These are phyloP conservation scores for Metarhizium rileyi DNA, from an alignment of 2,329 filamentous ascomycete species.

Conservation along the genomic window DNA sequence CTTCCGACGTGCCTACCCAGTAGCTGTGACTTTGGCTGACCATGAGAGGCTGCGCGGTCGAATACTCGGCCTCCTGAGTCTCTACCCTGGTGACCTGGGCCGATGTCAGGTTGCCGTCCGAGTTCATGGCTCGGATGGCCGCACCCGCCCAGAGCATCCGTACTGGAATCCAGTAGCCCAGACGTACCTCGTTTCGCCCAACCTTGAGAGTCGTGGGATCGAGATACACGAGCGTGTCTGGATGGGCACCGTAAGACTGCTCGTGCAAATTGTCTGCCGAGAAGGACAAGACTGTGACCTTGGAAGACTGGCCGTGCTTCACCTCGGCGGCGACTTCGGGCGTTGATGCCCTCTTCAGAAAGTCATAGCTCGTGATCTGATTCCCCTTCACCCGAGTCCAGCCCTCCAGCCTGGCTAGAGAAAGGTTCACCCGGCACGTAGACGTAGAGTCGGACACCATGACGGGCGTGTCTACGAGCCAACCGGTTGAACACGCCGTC, in stretches of 20 bases:
- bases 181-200: neutral
- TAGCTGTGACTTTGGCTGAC: neutral
- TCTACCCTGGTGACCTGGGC: neutral
- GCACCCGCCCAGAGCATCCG: neutral
- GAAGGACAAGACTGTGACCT: neutral
- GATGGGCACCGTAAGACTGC: neutral
- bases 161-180: neutral
- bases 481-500: neutral
- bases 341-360: neutral
- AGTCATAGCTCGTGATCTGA: neutral
- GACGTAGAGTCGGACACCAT: neutral
- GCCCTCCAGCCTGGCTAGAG: neutral
- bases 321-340: neutral
- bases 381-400: neutral
- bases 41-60: neutral
- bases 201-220: neutral
- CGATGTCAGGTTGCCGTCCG: neutral
- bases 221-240: neutral
- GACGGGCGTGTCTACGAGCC: neutral
- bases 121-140: neutral
- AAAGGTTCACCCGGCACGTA: neutral
- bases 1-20: neutral
- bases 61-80: neutral
- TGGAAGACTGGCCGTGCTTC: neutral
- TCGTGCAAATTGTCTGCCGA: neutral